Evolutionary conservation across 768 basidiomycete species (phyloP), one percentile per base, ranked within the genome.

Genomic region (Daedalea quercina): DNA sequence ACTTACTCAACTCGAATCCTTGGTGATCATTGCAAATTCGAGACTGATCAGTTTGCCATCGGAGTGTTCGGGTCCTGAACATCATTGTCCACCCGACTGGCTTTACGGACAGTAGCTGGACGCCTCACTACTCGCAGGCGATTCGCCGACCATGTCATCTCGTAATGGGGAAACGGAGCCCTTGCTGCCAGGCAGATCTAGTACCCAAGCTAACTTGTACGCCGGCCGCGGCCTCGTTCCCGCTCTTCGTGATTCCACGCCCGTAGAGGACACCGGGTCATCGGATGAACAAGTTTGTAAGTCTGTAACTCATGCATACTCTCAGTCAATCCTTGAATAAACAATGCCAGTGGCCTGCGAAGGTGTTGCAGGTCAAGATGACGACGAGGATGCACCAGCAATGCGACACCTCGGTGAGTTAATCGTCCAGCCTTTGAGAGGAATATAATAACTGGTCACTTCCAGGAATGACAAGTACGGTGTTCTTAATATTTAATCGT

Each of bases 401-500:
- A 40, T 3, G 17, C 13, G 37, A 40, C 37, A 40, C 19, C 37
- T 40, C 13, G 37, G 37, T 40, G 6, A 17, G 37, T 15, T 31
- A 11, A 40, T 15, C 17, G 15, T 40, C 37, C 37, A 40, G 19
- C 13, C 37, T 8, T n/a, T n/a, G 37, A 40, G n/a, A 40, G 28
- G 8, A 40, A 3, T n/a, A 3, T 40, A 19, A 6, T 40, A 15
- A 40, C 37, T 15, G 19, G 13, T 20, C 4, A 3, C 7, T 7
- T 8, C 6, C 34, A 59, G 64, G 52, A 15, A 40, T 49, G 35
- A 41, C 33, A 11, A 62, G 57, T 54, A 79, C 82, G 3, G 66
- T 79, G 2, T 82, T 79, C 57, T 76, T 89, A 40, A 82, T 89
- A 34, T 86, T 87, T 71, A 89, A 89, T 60, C 77, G 82, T 25